Base-by-base conservation (phyloP, 164 flowering plant genomes). In the Magnolia kwangsiensis region DNA sequence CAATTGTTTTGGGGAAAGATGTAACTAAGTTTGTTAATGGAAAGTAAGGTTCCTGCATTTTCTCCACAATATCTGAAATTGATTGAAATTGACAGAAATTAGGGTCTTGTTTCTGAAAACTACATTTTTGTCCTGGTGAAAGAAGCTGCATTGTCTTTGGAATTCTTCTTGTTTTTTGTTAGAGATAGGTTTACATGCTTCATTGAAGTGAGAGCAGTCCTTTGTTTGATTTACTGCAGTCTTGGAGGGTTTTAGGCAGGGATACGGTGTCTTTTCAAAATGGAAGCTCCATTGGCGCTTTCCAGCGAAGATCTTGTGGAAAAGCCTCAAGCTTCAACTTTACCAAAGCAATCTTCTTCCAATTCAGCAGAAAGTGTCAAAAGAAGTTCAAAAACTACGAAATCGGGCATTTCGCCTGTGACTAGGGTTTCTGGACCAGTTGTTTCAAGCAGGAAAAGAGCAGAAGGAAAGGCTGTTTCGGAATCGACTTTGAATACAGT, bases 301-400 rank as follows among this genome's bases (percentile, higher is more conserved):
- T 64, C 71, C 14, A 29, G 55, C 23, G 83, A 74, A 74, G 81
- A 67, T 74, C 68, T 61, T 51, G 79, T 63, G 29, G 71, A 64
- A 67, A 75, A 65, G 73, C 69, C 55, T 49, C 75, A 74, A 73
- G 63, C 19, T 74, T 70, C 71, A 6, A 51, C 61, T 16, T 51
- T 55, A 8, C 21, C 24, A 59, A 82, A 80, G 74, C 50, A 58
- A 50, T 67, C 77, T 51, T 20, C 76, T 20, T 59, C 29, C 9
- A 45, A 50, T 76, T 76, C 78, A 5, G 80, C 50, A 27, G 82
- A 74, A 73, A 76, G 80, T 76, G 78, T 76, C 61, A 83, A 78
- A 55, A 80, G 61, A 74, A 50, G 72, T 74, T 67, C 75, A 50
- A 80, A 77, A 64, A 37, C 27, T 45, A 51, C 51, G 50, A 78